phyloP scores from a whole-genome alignment of 163 green algal species.

The Chlorella variabilis region DNA sequence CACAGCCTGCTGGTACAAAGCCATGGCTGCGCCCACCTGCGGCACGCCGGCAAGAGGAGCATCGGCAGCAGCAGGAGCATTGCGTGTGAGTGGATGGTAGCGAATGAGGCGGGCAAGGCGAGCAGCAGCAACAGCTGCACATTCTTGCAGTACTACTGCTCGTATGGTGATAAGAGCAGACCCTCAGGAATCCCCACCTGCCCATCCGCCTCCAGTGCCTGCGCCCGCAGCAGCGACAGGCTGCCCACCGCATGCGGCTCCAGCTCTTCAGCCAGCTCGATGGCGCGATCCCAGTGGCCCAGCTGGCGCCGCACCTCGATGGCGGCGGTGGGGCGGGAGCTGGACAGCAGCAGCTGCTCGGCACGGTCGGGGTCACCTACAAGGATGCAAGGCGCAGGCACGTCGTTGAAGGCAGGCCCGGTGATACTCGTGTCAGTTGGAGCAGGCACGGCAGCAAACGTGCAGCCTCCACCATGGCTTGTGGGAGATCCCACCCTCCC shows the following conservation, averaged over 20 bases:
- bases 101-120: background rate
- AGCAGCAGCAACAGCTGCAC: background rate
- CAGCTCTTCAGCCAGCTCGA: conserved; percentile 72
- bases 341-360: conserved; percentile 48
- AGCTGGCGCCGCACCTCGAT: conserved; percentile 81
- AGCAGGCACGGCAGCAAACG: background rate
- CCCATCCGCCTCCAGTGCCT: conserved; percentile 6
- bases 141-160: too few species aligned
- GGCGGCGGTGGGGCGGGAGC: conserved; percentile 46
- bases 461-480: background rate
- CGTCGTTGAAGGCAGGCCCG: background rate
- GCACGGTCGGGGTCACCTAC: conserved; percentile 61
- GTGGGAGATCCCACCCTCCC: background rate
- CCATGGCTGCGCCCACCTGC: conserved; percentile 14
- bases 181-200: conserved; percentile 9
- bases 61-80: background rate
- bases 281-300: conserved; percentile 76
- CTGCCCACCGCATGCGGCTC: conserved; percentile 37
- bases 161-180: too few species aligned
- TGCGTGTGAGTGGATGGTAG: too few species aligned
- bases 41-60: background rate
- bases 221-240: conserved; percentile 2
- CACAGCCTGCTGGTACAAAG: background rate
- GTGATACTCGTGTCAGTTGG: background rate
- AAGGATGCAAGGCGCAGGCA: background rate